Evolutionary conservation across 352 stramenopile species (phyloP).

Genomic region (Phytophthora lateralis): DNA sequence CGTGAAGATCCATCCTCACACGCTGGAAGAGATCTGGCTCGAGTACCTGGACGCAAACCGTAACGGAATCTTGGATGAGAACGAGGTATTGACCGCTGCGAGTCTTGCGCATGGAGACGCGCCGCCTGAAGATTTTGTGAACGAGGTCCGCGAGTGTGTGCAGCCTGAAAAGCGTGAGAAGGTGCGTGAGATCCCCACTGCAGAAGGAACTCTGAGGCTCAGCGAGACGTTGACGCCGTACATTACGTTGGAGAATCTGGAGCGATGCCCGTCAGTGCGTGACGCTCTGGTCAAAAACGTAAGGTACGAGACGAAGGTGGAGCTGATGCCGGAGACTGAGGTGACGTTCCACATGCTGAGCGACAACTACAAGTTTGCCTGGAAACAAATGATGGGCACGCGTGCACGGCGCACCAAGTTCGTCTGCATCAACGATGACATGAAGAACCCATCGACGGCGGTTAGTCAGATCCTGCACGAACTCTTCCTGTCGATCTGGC

Average conservation of each 20-base stretch:
- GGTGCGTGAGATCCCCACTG: constrained; percentile 64
- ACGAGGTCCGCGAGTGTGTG: constrained; percentile 69
- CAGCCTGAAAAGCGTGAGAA: constrained; percentile 76
- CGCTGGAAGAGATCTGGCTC: constrained; percentile 79
- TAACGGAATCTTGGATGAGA: constrained; percentile 90
- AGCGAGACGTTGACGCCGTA: constrained; percentile 78
- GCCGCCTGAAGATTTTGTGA: constrained; percentile 69
- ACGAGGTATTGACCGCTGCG: constrained; percentile 91
- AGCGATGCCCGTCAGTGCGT: constrained; percentile 51
- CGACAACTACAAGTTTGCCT: constrained; percentile 91
- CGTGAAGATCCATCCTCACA: constrained; percentile 77
- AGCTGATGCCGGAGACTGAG: constrained; percentile 81
- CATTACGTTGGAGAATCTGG: constrained; percentile 68
- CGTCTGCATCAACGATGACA: constrained; percentile 97
- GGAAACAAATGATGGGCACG: constrained; percentile 93
- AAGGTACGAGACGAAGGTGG: constrained; percentile 58
- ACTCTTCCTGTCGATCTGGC: constrained; percentile 94
- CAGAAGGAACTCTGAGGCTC: constrained; percentile 63
- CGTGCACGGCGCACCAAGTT: constrained; percentile 93
- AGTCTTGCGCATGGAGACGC: constrained; percentile 80
- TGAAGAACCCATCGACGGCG: constrained; percentile 84
- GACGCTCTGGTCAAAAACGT: constrained; percentile 70
- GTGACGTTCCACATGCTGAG: constrained; percentile 96
- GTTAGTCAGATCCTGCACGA: constrained; percentile 90
- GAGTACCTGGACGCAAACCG: constrained; percentile 92